phyloP scores from a whole-genome alignment of 2,329 filamentous ascomycete genomes.

The Decorospora gaudefroyi region DNA sequence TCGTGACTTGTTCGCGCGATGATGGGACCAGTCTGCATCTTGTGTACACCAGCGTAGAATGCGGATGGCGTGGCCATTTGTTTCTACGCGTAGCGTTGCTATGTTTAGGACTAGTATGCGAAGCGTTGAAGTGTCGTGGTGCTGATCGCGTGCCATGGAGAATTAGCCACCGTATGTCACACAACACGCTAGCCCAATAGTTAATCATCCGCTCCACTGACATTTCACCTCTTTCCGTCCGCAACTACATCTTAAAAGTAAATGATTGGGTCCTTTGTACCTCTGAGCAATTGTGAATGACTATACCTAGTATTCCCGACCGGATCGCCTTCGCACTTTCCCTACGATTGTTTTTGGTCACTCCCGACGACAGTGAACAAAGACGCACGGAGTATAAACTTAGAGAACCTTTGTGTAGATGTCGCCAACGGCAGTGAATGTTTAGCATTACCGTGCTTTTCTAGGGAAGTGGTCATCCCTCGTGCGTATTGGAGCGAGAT shows the following conservation, averaged over 20 bases:
- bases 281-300: neutral
- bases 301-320: neutral
- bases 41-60: no score
- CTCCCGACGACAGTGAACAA: conserved; percentile 52
- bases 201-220: neutral
- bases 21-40: no score
- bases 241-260: neutral
- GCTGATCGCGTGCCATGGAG: neutral
- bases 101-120: no score
- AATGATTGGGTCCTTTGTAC: neutral
- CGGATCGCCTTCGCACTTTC: conserved; percentile 56
- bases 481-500: conserved; percentile 51
- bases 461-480: conserved; percentile 30
- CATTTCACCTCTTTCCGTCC: neutral
- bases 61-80: no score
- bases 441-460: conserved; percentile 34
- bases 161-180: neutral
- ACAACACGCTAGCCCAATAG: neutral
- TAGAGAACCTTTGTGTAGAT: conserved; percentile 53
- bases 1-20: no score
- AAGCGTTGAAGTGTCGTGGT: neutral
- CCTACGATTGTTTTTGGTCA: conserved; percentile 56
- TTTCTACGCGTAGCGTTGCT: no score
- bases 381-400: conserved; percentile 57
- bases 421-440: conserved; percentile 50